Evolutionary conservation across 31 red algal species (phyloP).

Genomic region (Endocladia muricata): DNA sequence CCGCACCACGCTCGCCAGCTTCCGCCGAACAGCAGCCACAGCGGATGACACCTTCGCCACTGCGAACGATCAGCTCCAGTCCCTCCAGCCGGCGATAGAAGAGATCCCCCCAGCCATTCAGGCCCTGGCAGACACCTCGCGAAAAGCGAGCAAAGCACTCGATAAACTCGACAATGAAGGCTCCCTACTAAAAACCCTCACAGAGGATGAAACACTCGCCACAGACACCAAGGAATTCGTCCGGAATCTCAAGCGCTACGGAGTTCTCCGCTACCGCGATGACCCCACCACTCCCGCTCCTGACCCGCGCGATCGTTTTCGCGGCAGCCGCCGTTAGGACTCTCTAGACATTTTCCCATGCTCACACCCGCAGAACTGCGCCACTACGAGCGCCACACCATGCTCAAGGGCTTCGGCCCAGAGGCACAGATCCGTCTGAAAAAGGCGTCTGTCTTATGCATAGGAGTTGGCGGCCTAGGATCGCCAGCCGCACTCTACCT

Average conservation of each 20-base stretch:
- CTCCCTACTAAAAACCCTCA: slow-evolving; percentile 7
- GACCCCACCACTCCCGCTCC: background rate
- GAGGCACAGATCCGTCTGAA: slow-evolving; percentile 33
- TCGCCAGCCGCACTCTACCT: slow-evolving; percentile 95
- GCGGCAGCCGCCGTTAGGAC: slow-evolving; percentile 5
- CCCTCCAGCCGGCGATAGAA: background rate
- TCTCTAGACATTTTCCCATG: too few species aligned
- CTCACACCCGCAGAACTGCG: too few species aligned
- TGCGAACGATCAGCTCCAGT: slow-evolving; percentile 7
- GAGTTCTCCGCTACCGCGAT: slow-evolving; percentile 12
- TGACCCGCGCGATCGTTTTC: slow-evolving; percentile 15
- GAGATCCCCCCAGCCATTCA: background rate
- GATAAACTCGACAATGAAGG: slow-evolving; percentile 2
- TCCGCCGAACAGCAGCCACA: background rate
- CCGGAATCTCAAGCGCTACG: slow-evolving; percentile 11
- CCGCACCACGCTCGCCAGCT: background rate
- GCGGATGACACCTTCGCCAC: background rate
- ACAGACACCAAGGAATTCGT: slow-evolving; percentile 23
- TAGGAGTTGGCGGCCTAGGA: slow-evolving; percentile 91
- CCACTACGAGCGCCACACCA: slow-evolving; percentile 91
- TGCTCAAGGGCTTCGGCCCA: slow-evolving; percentile 78
- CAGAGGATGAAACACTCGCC: slow-evolving; percentile 1
- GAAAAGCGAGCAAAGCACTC: slow-evolving; percentile 12
- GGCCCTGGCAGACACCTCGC: background rate
- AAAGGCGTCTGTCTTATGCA: slow-evolving; percentile 55